Base-by-base conservation (phyloP, 805 yeast genomes). In the Barnettozyma sp. region DNA sequence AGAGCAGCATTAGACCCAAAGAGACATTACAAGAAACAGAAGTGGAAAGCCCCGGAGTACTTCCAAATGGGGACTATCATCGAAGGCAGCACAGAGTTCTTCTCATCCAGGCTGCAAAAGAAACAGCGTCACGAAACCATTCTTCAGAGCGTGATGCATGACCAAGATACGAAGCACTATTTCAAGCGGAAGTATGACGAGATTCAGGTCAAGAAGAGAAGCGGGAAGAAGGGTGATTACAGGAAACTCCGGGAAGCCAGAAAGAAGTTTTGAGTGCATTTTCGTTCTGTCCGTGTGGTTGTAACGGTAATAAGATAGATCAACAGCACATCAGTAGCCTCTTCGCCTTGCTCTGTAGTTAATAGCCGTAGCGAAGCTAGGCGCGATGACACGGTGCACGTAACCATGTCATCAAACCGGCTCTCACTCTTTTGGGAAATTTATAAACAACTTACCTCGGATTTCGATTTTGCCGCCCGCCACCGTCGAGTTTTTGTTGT, bases 1-100 rank as follows among this genome's bases (percentile, higher is more conserved):
- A 76, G 98, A 60, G 81, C 82, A 38, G 95, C 87, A 8, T 68
- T 92, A 43, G 97, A 92, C 55, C 97, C 97, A 7, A 92, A 92
- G 62, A 73, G 97, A 49, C 95, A 86, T 60, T 92, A 92, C 62
- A 86, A 84, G 60, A 85, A 84, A 56, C 92, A 82, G 40, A 77
- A 77, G 42, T 81, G 87, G 82, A 70, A 68, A 33, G 68, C 70
- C 7, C 90, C 94, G 30, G 84, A 82, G 50, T 75, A 68, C 45
- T 87, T 92, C 56, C 92, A 90, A 40, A 73, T 83, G 48, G 98
- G 98, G 12, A 87, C 96, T 0, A 73, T 92, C 24, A 60, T 88
- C 18, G 92, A 82, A 48, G 90, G 87, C 28, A 76, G 79, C 44
- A 69, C 84, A 2, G 97, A 90, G 55, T 85, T 70, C 58, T 84